Percentiles rank a stretch among this genome's conserved stretches.
Conservation (phyloP, 2,329 filamentous ascomycete genomes). For the Teratosphaeriaceae sp. region DNA sequence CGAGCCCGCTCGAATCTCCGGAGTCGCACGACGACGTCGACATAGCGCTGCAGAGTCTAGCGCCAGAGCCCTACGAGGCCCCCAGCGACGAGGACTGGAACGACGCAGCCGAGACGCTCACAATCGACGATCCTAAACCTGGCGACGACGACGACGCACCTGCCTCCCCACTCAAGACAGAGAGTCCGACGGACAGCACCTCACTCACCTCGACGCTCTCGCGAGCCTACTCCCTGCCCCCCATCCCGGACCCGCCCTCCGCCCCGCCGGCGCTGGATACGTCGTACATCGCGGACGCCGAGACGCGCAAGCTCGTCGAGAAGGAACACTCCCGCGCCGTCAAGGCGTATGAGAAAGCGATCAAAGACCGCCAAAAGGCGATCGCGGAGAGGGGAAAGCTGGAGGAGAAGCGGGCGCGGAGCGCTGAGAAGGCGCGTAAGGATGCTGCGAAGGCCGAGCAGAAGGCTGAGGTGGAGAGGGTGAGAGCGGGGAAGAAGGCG, state of each 20-base stretch:
- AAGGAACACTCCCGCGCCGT: conserved; percentile 58
- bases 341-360: conserved; percentile 59
- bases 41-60: background rate
- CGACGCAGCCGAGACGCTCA: conserved; percentile 17
- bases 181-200: background rate
- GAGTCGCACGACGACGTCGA: conserved; percentile 39
- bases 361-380: conserved; percentile 60
- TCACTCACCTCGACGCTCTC: conserved; percentile 3
- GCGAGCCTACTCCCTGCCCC: conserved; percentile 30
- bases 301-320: conserved; percentile 60
- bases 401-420: conserved; percentile 38
- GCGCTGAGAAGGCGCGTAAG: conserved; percentile 32
- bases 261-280: conserved; percentile 49
- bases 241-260: conserved; percentile 46
- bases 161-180: background rate
- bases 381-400: conserved; percentile 58
- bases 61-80: conserved; percentile 7
- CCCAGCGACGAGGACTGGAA: conserved; percentile 9
- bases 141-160: background rate
- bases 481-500: conserved; percentile 20
- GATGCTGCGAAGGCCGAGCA: conserved; percentile 26
- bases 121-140: conserved; percentile 7
- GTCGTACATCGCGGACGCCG: conserved; percentile 54
- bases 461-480: conserved; percentile 19
- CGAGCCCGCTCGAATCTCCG: conserved; percentile 38